These are phyloP conservation scores for Mortierella sp. DNA, from an alignment of 371 early-diverging fungal genomes.

Conservation along the genomic window DNA sequence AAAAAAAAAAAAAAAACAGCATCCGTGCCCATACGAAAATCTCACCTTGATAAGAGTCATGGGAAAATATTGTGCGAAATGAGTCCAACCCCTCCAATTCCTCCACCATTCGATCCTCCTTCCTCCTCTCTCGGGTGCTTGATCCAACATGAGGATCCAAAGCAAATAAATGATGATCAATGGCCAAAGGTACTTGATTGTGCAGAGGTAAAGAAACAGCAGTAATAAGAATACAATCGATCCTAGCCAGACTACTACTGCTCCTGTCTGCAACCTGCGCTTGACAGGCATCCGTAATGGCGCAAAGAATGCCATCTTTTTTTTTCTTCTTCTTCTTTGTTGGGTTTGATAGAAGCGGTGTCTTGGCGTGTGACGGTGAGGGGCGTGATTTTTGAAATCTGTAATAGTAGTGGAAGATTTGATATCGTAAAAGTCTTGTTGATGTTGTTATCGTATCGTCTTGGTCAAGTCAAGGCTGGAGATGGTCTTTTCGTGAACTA, in stretches of 20 bases:
- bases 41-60: slow-evolving; percentile 77
- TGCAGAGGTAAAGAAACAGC: slow-evolving; percentile 60
- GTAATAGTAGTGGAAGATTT: too few species aligned
- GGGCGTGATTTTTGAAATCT: too few species aligned
- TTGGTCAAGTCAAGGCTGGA: not conserved
- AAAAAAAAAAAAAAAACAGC: not conserved
- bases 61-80: slow-evolving; percentile 87
- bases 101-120: slow-evolving; percentile 74
- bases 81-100: slow-evolving; percentile 67
- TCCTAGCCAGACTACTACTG: slow-evolving; percentile 71
- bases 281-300: slow-evolving; percentile 80
- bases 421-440: too few species aligned
- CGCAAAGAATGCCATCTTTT: slow-evolving; percentile 64
- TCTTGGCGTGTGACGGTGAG: too few species aligned
- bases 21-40: not conserved
- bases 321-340: not conserved
- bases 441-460: too few species aligned
- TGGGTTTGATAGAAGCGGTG: too few species aligned
- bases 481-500: not conserved
- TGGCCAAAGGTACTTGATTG: slow-evolving; percentile 70
- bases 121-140: slow-evolving; percentile 78
- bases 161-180: slow-evolving; percentile 74
- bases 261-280: slow-evolving; percentile 80
- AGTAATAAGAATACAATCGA: slow-evolving; percentile 67
- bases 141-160: slow-evolving; percentile 69